Conservation (phyloP, 495 filamentous ascomycete species). For the Glarea lozoyensis region DNA sequence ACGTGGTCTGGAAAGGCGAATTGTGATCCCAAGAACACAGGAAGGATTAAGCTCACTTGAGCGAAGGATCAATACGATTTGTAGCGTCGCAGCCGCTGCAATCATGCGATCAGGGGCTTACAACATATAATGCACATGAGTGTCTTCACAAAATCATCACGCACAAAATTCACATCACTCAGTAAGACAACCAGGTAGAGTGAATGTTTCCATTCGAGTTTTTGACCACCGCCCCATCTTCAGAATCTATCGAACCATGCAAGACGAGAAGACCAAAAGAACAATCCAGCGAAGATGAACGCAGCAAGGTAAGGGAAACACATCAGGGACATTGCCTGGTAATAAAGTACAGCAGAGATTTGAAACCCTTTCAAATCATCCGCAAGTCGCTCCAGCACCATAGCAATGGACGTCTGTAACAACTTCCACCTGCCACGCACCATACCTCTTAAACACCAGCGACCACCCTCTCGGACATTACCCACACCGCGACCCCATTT, state of each 20-base stretch:
- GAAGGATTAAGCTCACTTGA: too few species aligned
- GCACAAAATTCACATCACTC: not conserved
- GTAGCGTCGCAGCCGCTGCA: too few species aligned
- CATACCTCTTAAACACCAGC: constrained; percentile 24
- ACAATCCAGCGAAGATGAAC: constrained; percentile 13
- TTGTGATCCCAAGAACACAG: too few species aligned
- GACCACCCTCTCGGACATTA: constrained; percentile 27
- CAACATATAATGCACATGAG: too few species aligned
- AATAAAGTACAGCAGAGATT: constrained; percentile 53
- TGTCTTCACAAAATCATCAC: too few species aligned
- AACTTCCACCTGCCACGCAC: constrained; percentile 22
- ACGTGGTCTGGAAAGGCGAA: too few species aligned
- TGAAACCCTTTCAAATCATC: constrained; percentile 22
- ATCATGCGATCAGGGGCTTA: too few species aligned
- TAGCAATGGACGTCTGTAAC: constrained; percentile 32
- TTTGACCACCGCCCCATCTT: constrained; percentile 15
- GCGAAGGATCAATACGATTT: too few species aligned
- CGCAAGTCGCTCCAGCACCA: constrained; percentile 34
- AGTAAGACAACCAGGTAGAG: not conserved
- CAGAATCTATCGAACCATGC: constrained; percentile 23
- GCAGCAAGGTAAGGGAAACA: constrained; percentile 33
- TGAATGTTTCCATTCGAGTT: constrained; percentile 23
- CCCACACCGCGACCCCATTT: constrained; percentile 14
- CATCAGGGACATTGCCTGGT: constrained; percentile 46
- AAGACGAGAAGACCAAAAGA: constrained; percentile 15